Evolutionary conservation across 2,329 filamentous ascomycete species (phyloP).

Genomic region (Aspergillus sp.): DNA sequence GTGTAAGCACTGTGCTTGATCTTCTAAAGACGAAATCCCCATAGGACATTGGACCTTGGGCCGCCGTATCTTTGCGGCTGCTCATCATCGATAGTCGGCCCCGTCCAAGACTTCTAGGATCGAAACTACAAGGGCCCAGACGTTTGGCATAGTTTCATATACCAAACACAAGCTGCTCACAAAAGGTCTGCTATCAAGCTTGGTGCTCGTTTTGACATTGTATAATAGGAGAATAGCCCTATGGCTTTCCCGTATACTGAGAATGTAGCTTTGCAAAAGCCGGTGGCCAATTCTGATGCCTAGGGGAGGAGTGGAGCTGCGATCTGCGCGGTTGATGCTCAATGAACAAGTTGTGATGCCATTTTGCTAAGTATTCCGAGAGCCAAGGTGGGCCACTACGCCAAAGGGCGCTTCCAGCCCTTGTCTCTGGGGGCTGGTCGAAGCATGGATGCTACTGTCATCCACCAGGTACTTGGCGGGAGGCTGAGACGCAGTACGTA

Average conservation of each 20-base stretch:
- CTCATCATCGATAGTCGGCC: slow-evolving; percentile 5
- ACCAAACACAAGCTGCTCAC: not conserved
- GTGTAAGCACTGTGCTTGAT: not conserved
- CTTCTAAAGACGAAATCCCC: not conserved
- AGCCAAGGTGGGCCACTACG: not conserved
- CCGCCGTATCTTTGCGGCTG: not conserved
- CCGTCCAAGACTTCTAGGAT: slow-evolving; percentile 3
- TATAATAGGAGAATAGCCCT: not conserved
- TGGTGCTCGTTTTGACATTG: not conserved
- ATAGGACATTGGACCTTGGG: not conserved
- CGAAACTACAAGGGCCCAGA: not conserved
- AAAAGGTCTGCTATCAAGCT: not conserved
- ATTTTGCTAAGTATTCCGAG: not conserved
- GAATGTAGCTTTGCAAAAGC: not conserved
- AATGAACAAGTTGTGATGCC: slow-evolving; percentile 6
- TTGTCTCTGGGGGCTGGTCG: not conserved
- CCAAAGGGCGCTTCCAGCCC: not conserved
- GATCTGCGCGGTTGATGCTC: slow-evolving; percentile 4
- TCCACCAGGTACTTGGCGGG: not conserved
- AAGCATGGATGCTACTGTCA: not conserved
- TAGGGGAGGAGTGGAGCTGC: slow-evolving; percentile 1
- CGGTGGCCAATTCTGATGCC: slow-evolving; percentile 9
- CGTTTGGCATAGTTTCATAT: not conserved
- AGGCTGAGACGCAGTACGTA: slow-evolving; percentile 1
- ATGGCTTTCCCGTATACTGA: not conserved